Evolutionary conservation across 129 eudicot species (phyloP).

Genomic region (Scalesia atractyloides): DNA sequence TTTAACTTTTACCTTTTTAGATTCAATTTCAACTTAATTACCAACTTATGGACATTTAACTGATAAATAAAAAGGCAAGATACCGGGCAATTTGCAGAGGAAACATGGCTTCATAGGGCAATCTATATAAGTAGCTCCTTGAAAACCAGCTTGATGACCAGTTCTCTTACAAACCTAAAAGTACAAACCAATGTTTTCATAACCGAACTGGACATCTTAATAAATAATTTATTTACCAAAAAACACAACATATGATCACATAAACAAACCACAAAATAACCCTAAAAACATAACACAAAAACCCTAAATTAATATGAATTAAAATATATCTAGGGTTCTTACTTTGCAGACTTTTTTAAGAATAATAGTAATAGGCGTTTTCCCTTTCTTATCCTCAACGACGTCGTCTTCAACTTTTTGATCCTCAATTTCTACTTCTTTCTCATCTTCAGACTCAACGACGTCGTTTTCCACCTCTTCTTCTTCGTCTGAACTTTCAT

Average conservation of each 20-base stretch:
- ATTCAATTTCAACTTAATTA: background rate
- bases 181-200: background rate
- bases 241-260: background rate
- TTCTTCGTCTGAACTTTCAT: conserved; percentile 62
- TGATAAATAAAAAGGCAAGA: background rate
- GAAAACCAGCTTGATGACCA: conserved; percentile 99
- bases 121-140: conserved; percentile 92
- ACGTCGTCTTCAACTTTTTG: conserved; percentile 31
- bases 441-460: conserved; percentile 35
- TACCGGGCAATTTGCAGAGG: conserved; percentile 98
- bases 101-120: conserved; percentile 99
- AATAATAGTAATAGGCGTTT: conserved; percentile 63
- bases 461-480: conserved; percentile 53
- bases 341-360: conserved; percentile 94
- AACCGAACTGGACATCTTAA: no score
- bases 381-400: conserved; percentile 36
- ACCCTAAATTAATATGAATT: background rate
- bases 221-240: no score
- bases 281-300: background rate
- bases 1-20: conserved; percentile 2
- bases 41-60: background rate
- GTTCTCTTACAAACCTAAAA: conserved; percentile 81
- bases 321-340: conserved; percentile 29
- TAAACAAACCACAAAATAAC: conserved; percentile 6
- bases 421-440: conserved; percentile 29